These are phyloP conservation scores for Rosa rugosa DNA, from an alignment of 306 rosid species.

Conservation along the genomic window DNA sequence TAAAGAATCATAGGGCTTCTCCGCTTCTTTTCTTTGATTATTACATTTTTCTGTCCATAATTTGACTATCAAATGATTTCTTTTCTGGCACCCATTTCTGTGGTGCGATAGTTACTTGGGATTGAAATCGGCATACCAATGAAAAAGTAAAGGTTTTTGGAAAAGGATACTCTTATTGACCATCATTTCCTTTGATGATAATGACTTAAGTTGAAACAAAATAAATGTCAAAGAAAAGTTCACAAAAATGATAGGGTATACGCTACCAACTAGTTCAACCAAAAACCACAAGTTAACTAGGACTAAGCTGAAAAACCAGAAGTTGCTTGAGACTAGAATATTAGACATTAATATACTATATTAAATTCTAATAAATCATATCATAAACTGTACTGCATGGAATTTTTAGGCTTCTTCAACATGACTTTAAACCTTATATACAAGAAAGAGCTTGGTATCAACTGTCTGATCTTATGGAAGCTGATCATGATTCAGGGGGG, in stretches of 20 bases:
- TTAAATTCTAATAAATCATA: background rate
- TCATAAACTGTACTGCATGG: background rate
- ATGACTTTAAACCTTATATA: background rate
- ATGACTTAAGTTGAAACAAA: too few relatives aligned
- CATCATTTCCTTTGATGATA: background rate
- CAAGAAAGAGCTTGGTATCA: background rate
- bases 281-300: background rate
- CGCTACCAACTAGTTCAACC: background rate
- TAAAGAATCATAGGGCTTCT: constrained; percentile 20
- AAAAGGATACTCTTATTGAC: background rate
- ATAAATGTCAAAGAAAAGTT: background rate
- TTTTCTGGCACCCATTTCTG: constrained; percentile 12
- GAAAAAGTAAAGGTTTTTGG: constrained; percentile 4
- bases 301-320: background rate
- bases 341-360: background rate
- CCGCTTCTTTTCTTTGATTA: background rate
- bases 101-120: background rate
- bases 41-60: constrained; percentile 30
- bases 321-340: background rate
- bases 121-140: background rate
- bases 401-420: background rate
- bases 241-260: background rate
- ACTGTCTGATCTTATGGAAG: background rate
- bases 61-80: constrained; percentile 30
- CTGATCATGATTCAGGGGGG: background rate